Conservation (phyloP, 1,284 basidiomycete genomes). For the Cutaneotrichosporon mucoides region DNA sequence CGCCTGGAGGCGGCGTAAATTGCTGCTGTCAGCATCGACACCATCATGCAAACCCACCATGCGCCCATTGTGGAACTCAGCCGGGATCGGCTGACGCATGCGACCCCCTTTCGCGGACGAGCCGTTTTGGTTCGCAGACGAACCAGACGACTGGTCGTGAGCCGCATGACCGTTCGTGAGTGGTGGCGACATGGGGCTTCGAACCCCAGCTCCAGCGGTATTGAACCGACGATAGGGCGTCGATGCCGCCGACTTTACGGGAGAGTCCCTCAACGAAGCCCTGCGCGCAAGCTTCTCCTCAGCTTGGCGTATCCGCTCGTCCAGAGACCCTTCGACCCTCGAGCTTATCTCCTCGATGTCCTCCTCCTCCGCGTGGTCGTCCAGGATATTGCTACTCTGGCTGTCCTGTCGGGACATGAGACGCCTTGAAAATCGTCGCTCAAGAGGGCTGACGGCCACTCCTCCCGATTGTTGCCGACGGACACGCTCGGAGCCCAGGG, state of each 20-base stretch:
- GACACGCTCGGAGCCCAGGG: background rate
- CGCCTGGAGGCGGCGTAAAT: background rate
- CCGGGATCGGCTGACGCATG: slow-evolving; percentile 20
- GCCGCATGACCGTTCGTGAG: background rate
- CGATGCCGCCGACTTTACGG: background rate
- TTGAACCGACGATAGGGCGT: background rate
- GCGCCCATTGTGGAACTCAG: slow-evolving; percentile 32
- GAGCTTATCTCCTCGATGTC: background rate
- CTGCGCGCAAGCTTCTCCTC: slow-evolving; percentile 29
- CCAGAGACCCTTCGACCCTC: slow-evolving; percentile 11
- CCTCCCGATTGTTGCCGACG: background rate
- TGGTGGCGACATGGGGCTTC: background rate
- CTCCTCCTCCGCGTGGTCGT: slow-evolving; percentile 10
- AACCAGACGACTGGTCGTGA: background rate
- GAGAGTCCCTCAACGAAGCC: slow-evolving; percentile 3
- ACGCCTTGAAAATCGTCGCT: slow-evolving; percentile 16
- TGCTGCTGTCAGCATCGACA: background rate
- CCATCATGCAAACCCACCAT: slow-evolving; percentile 23
- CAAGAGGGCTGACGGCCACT: slow-evolving; percentile 5
- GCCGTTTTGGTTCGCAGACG: background rate
- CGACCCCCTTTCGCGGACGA: background rate
- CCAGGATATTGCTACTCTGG: background rate
- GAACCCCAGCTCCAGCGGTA: background rate
- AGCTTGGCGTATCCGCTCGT: slow-evolving; percentile 36
- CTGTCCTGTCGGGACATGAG: slow-evolving; percentile 8